Evolutionary conservation across 192 early-diverging fungal genomes (phyloP), one percentile per base, ranked within the genome.

Genomic region (Backusella tuberculispora): DNA sequence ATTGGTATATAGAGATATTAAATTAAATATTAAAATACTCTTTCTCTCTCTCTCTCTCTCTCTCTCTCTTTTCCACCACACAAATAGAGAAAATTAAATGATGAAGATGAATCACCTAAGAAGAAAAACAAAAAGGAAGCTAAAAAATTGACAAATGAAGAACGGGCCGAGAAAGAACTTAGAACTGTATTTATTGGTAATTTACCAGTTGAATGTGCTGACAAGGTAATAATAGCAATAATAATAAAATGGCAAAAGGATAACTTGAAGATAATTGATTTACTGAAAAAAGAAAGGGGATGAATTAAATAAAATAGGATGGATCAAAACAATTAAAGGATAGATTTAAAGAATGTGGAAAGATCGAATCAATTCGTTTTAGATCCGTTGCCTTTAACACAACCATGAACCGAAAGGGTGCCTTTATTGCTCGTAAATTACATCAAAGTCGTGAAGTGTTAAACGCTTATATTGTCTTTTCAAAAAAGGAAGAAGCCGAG

Each of bases 171-270:
- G 63, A 76, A 89, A 71, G 83, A 89, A 37, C 83, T 81, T 56
- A 88, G 96, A 50, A 97, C 97, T n/a, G 76, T 92, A 17, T 99
- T 98, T 85, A 87, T 99, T n/a, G 97, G 97, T 37, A 99, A 99
- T 77, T 80, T 99, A 56, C 82, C 91, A 19, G 86, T 93, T 13
- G 70, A 81, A 37, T 90, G 86, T 66, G 85, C 90, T 60, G 83
- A 88, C 37, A 90, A 95, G 82, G 83, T 82, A 73, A 70, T 42
- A 2, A n/a, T 5, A 47, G 10, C 12, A 0, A 66, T 7, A 45
- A 34, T 21, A 60, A 4, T 21, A 12, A 60, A 2, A 60, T 60
- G 53, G 14, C 19, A 21, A 10, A 53, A 9, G 29, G 29, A 34
- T 34, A 34, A 34, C 29, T 34, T 34, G 29, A 34, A 34, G 29